Conservation (phyloP, 139 green algal species). For the Pseudopediastrum boryanum region DNA sequence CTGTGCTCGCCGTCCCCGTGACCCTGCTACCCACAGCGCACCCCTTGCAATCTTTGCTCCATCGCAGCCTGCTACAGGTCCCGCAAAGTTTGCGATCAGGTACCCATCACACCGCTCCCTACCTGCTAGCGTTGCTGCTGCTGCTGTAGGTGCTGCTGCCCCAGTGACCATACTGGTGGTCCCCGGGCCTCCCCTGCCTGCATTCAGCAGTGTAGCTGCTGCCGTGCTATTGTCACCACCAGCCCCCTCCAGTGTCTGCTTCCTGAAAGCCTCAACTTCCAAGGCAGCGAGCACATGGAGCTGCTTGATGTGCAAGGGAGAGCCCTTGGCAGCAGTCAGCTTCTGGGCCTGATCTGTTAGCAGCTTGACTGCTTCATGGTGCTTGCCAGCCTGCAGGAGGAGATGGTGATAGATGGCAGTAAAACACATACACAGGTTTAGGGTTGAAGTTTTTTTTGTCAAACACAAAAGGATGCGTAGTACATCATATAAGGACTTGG, state of each 20-base stretch:
- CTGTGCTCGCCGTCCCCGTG: too few species aligned
- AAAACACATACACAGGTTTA: too few species aligned
- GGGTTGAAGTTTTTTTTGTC: too few species aligned
- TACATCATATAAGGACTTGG: too few species aligned
- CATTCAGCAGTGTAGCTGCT: constrained; percentile 35
- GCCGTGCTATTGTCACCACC: constrained; percentile 9
- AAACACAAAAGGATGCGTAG: too few species aligned
- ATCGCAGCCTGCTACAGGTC: not conserved
- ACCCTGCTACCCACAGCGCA: too few species aligned
- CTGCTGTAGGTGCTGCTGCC: constrained; percentile 23
- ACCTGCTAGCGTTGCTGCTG: constrained; percentile 65
- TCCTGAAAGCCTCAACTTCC: constrained; percentile 74
- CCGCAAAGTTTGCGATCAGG: too few species aligned
- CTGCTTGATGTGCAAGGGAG: constrained; percentile 82
- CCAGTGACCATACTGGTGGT: not conserved
- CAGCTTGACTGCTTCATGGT: constrained; percentile 76
- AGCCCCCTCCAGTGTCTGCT: constrained; percentile 55
- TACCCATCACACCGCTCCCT: not conserved
- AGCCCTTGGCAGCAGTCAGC: constrained; percentile 42
- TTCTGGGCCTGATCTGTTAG: constrained; percentile 50
- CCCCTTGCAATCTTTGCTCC: too few species aligned
- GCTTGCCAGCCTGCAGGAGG: constrained; percentile 53
- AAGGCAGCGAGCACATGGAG: constrained; percentile 85
- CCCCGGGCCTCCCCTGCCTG: not conserved
- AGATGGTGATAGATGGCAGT: too few species aligned